Base-by-base conservation (phyloP, 75 land plant species). In the Gnetum montanum region DNA sequence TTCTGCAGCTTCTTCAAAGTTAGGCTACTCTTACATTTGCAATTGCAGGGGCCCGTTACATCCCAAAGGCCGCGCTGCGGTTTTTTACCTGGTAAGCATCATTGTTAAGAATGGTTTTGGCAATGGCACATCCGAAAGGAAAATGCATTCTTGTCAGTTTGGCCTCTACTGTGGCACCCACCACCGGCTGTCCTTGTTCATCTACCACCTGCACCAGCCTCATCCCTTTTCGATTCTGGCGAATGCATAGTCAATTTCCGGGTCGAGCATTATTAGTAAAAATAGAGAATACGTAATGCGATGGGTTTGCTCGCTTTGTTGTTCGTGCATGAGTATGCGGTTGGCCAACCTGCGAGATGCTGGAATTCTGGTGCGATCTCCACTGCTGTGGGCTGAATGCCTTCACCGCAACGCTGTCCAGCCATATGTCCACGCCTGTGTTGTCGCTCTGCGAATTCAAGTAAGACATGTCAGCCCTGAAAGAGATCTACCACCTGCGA, bases 341-440 rank as follows among this genome's bases (percentile, higher is more conserved):
- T n/a, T n/a, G n/a, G n/a, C n/a, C n/a, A n/a, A 48, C 50, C 84
- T 64, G 58, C 1, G 66, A 43, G 23, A 70, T 77, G 66, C 59
- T 77, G 61, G 70, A 16, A 1, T 41, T 30, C 54, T 87, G 92
- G 44, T 87, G 86, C 27, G 69, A 41, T 38, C 59, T 65, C 92
- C 92, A 87, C 48, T 87, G 47, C 19, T 73, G 64, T 22, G 57
- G 45, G 1, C 72, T 72, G 54, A 87, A 87, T 33, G 92, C 87
- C 26, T 83, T 80, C 6, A 87, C 43, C 4, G 92, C 76, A 8
- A 83, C 69, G 31, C 63, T 82, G 53, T 85, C 90, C 35, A 72
- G 48, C 81, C 81, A 78, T 34, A 85, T 72, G 19, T 84, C 83
- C 20, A 58, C 48, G 2, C 31, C 7, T 22, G 71, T 57, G 26